A percentile compares a stretch with the other conserved stretches of the same genome.
Conservation (phyloP, 108 stramenopile genomes). For the Aureococcus anophagefferens region DNA sequence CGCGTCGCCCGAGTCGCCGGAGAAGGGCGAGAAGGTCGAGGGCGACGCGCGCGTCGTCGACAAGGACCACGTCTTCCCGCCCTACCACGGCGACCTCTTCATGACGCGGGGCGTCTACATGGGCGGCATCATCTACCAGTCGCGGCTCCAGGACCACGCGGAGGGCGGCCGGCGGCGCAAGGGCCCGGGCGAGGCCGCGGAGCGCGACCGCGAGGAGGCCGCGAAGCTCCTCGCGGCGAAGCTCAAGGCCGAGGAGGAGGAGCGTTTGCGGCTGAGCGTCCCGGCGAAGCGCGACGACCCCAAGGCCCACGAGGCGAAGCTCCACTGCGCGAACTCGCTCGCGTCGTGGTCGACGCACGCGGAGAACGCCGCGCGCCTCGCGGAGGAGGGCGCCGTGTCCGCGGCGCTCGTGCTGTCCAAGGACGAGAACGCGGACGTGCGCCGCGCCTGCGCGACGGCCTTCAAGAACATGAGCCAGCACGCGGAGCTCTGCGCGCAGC, state of each 20-base stretch:
- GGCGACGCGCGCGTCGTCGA: not conserved
- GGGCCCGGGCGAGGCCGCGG: too few species aligned
- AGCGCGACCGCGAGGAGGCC: too few species aligned
- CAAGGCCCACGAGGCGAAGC: not conserved
- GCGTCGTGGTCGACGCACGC: slow-evolving; percentile 28
- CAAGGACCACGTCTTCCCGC: too few species aligned
- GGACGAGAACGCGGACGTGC: slow-evolving; percentile 21
- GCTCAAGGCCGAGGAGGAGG: not conserved
- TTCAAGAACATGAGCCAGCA: slow-evolving; percentile 24
- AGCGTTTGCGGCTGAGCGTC: not conserved
- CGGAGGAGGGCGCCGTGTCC: slow-evolving; percentile 42
- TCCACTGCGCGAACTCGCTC: not conserved
- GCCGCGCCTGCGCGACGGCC: slow-evolving; percentile 37
- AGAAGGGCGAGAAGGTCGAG: not conserved
- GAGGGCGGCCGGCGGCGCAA: too few species aligned
- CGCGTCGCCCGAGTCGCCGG: not conserved
- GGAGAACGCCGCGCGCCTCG: slow-evolving; percentile 37
- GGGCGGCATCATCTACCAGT: slow-evolving; percentile 47
- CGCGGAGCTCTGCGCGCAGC: slow-evolving; percentile 4
- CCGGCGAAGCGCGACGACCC: not conserved
- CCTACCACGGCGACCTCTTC: slow-evolving; percentile 42
- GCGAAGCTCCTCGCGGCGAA: not conserved
- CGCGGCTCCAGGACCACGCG: not conserved
- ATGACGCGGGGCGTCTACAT: slow-evolving; percentile 29
- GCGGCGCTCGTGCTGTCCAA: slow-evolving; percentile 33